Evolutionary conservation across 2,329 filamentous ascomycete genomes (phyloP), one percentile per base, ranked within the genome.

Genomic region (Fusarium sp.): DNA sequence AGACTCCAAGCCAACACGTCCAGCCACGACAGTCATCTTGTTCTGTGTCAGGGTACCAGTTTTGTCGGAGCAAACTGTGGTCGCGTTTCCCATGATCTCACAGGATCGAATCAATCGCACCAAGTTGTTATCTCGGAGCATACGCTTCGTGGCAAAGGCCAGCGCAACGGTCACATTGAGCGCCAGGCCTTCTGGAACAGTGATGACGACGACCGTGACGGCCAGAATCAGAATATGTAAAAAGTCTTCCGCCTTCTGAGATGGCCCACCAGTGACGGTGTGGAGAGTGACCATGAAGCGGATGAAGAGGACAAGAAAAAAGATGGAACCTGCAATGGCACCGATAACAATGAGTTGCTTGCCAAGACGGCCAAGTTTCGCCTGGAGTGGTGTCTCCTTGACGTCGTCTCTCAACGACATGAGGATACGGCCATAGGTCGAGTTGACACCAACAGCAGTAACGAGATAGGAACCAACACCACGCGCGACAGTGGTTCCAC

Each of bases 391-490:
- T 3, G 93, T 96, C 30, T 93, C 92, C 79, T 95, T 91, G 64
- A 91, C 90, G 70, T 94, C 92, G 75, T 94, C 92, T 70, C 92
- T 90, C 17, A 96, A 84, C 42, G 93, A 93, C 88, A 95, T 92
- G 84, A 95, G 88, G 6, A 91, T 94, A 77, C 93, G 93, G 63
- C 93, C 93, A 77, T 93, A 91, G 38, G 89, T 92, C 2, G 93
- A 94, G 80, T 95, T 88, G 41, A 92, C 87, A 72, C 93, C 93
- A 24, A 92, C 90, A 9, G 93, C 89, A 4, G 92, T 94, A 62
- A 95, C 93, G 62, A 96, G 81, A 81, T 94, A 95, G 8, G 89
- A 90, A 15, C 94, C 93, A 13, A 94, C 87, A 62, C 93, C 93
- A 77, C 94, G 92, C 0, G 90, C 90, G 17, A 96, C 90, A 75